Evolutionary conservation across 2,329 filamentous ascomycete species (phyloP).

Genomic region (Didymella pinodella): DNA sequence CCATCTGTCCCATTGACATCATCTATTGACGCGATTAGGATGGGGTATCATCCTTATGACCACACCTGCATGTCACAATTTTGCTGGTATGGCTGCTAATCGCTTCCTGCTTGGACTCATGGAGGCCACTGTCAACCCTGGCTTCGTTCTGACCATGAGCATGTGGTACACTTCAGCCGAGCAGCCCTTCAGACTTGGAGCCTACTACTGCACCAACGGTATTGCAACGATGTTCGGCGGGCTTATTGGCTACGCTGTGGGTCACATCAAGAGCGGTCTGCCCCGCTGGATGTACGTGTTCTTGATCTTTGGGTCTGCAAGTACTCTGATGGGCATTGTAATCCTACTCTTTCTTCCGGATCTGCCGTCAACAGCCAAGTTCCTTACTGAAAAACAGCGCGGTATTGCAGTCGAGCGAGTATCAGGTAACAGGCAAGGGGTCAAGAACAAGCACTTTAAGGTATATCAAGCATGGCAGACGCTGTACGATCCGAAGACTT

Average conservation of each 20-base stretch:
- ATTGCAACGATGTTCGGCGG: constrained; percentile 65
- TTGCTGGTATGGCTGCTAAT: constrained; percentile 49
- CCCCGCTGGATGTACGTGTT: constrained; percentile 60
- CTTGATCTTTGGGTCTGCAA: constrained; percentile 61
- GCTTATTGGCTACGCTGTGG: constrained; percentile 66
- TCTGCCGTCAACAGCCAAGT: constrained; percentile 35
- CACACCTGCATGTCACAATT: constrained; percentile 52
- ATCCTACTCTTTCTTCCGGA: constrained; percentile 66
- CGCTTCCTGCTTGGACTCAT: constrained; percentile 63
- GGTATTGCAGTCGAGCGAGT: constrained; percentile 52
- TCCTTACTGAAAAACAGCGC: constrained; percentile 27
- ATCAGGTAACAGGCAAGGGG: constrained; percentile 58
- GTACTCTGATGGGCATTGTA: constrained; percentile 41
- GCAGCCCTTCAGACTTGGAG: constrained; percentile 63
- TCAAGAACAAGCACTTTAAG: constrained; percentile 60
- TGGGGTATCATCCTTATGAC: constrained; percentile 55
- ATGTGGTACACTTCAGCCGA: constrained; percentile 72
- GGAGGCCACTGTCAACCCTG: constrained; percentile 57
- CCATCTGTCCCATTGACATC: no score
- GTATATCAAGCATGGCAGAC: constrained; percentile 54
- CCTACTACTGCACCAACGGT: constrained; percentile 60
- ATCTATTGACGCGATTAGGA: constrained; percentile 21
- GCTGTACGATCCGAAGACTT: constrained; percentile 55
- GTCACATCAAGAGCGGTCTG: constrained; percentile 57
- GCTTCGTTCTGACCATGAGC: constrained; percentile 69